These are phyloP conservation scores for Amesomyces nigricolor DNA, from an alignment of 2,329 filamentous ascomycete genomes.

Conservation along the genomic window DNA sequence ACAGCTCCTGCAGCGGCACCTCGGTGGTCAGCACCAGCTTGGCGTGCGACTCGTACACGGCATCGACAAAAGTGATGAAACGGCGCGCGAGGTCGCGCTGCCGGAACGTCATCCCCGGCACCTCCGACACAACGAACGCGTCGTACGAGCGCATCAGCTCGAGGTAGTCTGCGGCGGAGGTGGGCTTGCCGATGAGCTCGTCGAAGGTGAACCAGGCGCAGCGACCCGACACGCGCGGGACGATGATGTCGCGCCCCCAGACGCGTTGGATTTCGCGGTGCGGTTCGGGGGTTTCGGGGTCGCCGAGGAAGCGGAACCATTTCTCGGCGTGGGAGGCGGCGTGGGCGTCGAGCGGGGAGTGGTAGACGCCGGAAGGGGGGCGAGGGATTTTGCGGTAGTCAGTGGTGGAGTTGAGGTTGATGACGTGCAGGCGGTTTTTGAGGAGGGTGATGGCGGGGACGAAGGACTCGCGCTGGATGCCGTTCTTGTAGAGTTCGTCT, in stretches of 20 bases:
- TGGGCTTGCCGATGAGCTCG: conserved; percentile 82
- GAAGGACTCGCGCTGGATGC: conserved; percentile 92
- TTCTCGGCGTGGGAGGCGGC: conserved; percentile 79
- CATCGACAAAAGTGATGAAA: conserved; percentile 97
- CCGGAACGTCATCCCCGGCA: conserved; percentile 84
- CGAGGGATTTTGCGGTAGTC: conserved; percentile 97
- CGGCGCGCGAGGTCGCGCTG: conserved; percentile 82
- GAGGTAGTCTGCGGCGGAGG: conserved; percentile 89
- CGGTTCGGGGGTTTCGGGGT: conserved; percentile 68
- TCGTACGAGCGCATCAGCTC: conserved; percentile 88
- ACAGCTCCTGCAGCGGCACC: conserved; percentile 78
- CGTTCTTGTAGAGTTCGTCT: conserved; percentile 95
- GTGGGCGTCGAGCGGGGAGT: conserved; percentile 74
- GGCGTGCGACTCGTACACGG: conserved; percentile 87
- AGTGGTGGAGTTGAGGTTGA: conserved; percentile 90
- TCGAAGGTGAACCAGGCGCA: conserved; percentile 90
- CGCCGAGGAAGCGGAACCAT: conserved; percentile 93
- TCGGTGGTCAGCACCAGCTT: conserved; percentile 91
- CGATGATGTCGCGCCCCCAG: conserved; percentile 86
- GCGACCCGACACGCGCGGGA: conserved; percentile 80
- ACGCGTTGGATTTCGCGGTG: conserved; percentile 75
- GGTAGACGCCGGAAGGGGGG: conserved; percentile 88
- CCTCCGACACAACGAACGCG: conserved; percentile 83
- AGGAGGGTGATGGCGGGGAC: conserved; percentile 91
- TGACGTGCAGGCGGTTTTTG: conserved; percentile 74